phyloP scores from a whole-genome alignment of 768 basidiomycete species.

The Symmetrospora coprosmae region DNA sequence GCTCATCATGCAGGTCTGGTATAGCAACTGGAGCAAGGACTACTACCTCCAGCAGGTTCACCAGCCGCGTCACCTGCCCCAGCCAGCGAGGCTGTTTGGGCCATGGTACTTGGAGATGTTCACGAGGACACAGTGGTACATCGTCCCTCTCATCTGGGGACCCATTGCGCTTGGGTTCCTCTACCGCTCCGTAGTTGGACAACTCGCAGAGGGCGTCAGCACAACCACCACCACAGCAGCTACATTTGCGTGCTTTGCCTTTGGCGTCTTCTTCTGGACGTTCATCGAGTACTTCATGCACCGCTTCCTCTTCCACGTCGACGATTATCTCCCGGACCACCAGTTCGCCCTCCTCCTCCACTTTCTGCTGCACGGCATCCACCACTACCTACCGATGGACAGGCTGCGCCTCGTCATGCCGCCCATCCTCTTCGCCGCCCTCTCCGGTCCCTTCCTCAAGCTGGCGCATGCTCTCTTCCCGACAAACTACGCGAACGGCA shows the following conservation, averaged over 20 bases:
- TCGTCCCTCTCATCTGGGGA: constrained; percentile 79
- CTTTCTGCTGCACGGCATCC: constrained; percentile 85
- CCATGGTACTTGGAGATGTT: constrained; percentile 66
- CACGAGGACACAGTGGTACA: constrained; percentile 83
- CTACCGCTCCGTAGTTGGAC: constrained; percentile 58
- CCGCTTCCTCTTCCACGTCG: constrained; percentile 94
- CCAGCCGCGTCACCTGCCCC: constrained; percentile 53
- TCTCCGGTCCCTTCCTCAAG: constrained; percentile 73
- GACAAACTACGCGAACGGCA: constrained; percentile 67
- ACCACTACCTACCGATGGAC: constrained; percentile 77
- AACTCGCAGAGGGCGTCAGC: constrained; percentile 46
- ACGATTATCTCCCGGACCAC: constrained; percentile 67
- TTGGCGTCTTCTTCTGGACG: constrained; percentile 86
- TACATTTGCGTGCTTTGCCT: constrained; percentile 54
- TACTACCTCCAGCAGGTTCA: constrained; percentile 95
- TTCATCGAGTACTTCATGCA: constrained; percentile 68
- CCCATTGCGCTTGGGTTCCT: constrained; percentile 71
- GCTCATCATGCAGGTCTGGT: constrained; percentile 63
- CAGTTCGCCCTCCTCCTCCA: constrained; percentile 68
- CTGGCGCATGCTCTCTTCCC: constrained; percentile 75
- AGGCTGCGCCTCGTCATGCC: constrained; percentile 92
- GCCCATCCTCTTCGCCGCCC: constrained; percentile 58
- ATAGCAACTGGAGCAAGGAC: constrained; percentile 77
- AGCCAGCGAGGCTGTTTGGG: constrained; percentile 64
- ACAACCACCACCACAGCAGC: constrained; percentile 38